phyloP scores from a whole-genome alignment of 331 rosid genomes.

The Erythrophleum ivorense region DNA sequence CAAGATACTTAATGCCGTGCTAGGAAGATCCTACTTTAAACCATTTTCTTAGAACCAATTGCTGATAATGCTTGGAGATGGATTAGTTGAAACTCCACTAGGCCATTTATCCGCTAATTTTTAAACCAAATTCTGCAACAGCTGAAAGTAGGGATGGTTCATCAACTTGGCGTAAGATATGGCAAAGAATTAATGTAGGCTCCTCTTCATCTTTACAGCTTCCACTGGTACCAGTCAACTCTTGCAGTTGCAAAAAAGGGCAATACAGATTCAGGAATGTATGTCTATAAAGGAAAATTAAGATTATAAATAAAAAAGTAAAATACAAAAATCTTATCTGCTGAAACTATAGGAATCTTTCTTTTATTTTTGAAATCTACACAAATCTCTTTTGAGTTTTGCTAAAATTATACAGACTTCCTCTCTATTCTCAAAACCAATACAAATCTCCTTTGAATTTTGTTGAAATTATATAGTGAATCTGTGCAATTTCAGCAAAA shows the following conservation, averaged over 20 bases:
- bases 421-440: too few relatives aligned
- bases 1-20: conserved; percentile 62
- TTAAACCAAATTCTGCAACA: conserved; percentile 63
- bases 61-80: conserved; percentile 49
- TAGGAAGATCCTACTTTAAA: conserved; percentile 51
- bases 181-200: conserved; percentile 71
- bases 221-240: conserved; percentile 52
- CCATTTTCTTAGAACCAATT: conserved; percentile 62
- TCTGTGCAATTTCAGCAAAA: too few relatives aligned
- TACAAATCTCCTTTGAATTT: too few relatives aligned
- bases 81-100: conserved; percentile 33
- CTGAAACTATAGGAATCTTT: too few relatives aligned
- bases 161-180: conserved; percentile 45
- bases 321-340: too few relatives aligned
- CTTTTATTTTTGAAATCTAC: too few relatives aligned
- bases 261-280: conserved; percentile 63
- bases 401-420: too few relatives aligned
- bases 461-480: too few relatives aligned
- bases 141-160: conserved; percentile 71
- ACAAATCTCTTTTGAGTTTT: too few relatives aligned
- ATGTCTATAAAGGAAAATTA: conserved; percentile 44
- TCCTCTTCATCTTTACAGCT: conserved; percentile 37
- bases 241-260: conserved; percentile 76
- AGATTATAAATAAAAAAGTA: neutral
- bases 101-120: conserved; percentile 69